These are phyloP conservation scores for Massariosphaeria phaeospora DNA, from an alignment of 495 filamentous ascomycete species.

Conservation along the genomic window DNA sequence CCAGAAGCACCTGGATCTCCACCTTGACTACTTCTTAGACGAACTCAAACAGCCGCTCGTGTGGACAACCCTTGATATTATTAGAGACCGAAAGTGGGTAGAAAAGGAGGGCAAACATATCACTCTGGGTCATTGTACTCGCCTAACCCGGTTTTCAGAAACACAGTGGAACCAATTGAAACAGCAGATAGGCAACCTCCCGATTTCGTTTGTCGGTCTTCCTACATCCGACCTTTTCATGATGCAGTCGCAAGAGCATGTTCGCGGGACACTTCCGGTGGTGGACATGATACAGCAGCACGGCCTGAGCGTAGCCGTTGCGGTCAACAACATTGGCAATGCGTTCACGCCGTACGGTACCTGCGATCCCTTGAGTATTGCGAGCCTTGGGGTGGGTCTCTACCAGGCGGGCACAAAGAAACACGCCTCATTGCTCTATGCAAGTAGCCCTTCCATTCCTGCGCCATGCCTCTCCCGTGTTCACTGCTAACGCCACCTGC, in stretches of 20 bases:
- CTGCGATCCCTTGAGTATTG: conserved; percentile 63
- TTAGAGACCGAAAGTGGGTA: conserved; percentile 50
- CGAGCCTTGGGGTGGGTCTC: conserved; percentile 59
- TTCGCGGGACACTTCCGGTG: conserved; percentile 56
- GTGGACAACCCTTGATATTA: conserved; percentile 49
- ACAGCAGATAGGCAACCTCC: conserved; percentile 48
- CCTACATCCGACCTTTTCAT: conserved; percentile 73
- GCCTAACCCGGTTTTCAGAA: conserved; percentile 53
- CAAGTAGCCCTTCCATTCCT: conserved; percentile 32
- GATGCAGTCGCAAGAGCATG: conserved; percentile 48
- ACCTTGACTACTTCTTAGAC: conserved; percentile 68
- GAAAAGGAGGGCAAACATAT: conserved; percentile 46
- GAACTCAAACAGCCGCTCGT: conserved; percentile 45
- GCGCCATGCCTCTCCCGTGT: background rate
- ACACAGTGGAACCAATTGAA: conserved; percentile 50
- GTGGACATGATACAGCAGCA: conserved; percentile 59
- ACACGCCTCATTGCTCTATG: conserved; percentile 58
- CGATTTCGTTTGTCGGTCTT: conserved; percentile 64
- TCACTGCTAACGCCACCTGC: conserved; percentile 7
- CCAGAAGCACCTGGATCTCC: conserved; percentile 62
- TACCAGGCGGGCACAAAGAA: conserved; percentile 61
- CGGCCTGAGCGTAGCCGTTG: conserved; percentile 55
- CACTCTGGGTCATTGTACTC: conserved; percentile 66
- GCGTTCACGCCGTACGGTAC: conserved; percentile 70
- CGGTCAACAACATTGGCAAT: conserved; percentile 75